Base-by-base conservation (phyloP, 2,329 filamentous ascomycete species). In the Clonostachys solani region DNA sequence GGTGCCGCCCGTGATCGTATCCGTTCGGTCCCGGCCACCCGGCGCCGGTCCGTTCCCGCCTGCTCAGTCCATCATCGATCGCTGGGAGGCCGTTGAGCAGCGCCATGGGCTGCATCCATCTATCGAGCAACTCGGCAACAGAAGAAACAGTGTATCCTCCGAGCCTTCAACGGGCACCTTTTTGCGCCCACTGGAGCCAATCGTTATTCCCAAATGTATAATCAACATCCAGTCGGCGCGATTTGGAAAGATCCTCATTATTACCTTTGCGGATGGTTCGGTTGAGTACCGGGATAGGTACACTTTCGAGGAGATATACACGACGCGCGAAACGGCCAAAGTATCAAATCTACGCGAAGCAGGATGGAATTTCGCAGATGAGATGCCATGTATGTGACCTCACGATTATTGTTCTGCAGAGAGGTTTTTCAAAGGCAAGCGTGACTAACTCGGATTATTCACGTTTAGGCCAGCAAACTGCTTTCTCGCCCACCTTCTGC, bases 231-330 rank as follows among this genome's bases (percentile, higher is more conserved):
- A 86, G 42, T 71, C 82, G 3, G 73, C 87, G 16, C 86, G 87
- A 55, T 82, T 86, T 50, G 86, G 87, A 43, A 89, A 83, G 49
- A 75, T 87, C 3, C 53, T 96, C 3, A 83, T 86, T 33, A 73
- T 96, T 49, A 78, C 79, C 23, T 89, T 89, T 56, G 87, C 87
- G 51, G 91, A 96, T 60, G 89, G 92, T 12, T 86, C 83, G 1
- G 74, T 95, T 5, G 85, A 94, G 55, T 89, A 92, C 63, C 82
- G 89, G 47, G 87, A 95, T 58, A 80, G 90, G 12, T 75, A 79
- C 43, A 87, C 81, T 0, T 86, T 95, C 78, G 75, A 81, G 5
- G 76, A 84, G 46, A 71, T 92, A 1, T 83, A 81, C 52, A 77
- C 79, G 6, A 78, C 86, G 47, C 75, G 78, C 29, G 85, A 87